phyloP scores from a whole-genome alignment of 2,329 filamentous ascomycete species.

The Aspergillus floridensis region DNA sequence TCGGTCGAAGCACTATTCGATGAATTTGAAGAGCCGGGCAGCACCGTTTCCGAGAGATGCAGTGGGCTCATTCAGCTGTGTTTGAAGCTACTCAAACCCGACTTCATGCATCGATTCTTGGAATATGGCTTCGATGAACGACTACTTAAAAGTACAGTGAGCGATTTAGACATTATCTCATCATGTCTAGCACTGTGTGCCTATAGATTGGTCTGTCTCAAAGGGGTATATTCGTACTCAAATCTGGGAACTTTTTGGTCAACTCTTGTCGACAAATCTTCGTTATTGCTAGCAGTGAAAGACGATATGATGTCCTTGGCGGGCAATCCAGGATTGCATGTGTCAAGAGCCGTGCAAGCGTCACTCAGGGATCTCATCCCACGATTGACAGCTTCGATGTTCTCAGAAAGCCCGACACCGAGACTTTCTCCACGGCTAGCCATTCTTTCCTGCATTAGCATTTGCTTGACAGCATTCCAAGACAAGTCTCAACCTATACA shows the following conservation, averaged over 20 bases:
- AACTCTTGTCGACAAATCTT: slow-evolving; percentile 30
- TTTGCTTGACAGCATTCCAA: slow-evolving; percentile 31
- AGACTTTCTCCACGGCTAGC: slow-evolving; percentile 33
- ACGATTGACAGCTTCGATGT: slow-evolving; percentile 25
- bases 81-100: slow-evolving; percentile 47
- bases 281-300: slow-evolving; percentile 26
- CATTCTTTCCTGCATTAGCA: slow-evolving; percentile 33
- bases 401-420: slow-evolving; percentile 17
- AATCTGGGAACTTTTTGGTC: slow-evolving; percentile 31
- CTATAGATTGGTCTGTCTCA: slow-evolving; percentile 30
- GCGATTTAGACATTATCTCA: slow-evolving; percentile 54
- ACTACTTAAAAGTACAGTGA: slow-evolving; percentile 61
- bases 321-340: slow-evolving; percentile 19
- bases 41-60: slow-evolving; percentile 48
- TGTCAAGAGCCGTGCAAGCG: slow-evolving; percentile 33
- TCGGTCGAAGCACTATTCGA: slow-evolving; percentile 58
- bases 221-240: slow-evolving; percentile 29
- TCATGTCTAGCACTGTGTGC: slow-evolving; percentile 32
- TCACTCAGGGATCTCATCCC: slow-evolving; percentile 28
- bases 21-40: slow-evolving; percentile 53
- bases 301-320: slow-evolving; percentile 29
- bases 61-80: slow-evolving; percentile 57
- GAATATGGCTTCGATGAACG: slow-evolving; percentile 70
- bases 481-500: slow-evolving; percentile 29
- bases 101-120: slow-evolving; percentile 57